Evolutionary conservation across 306 rosid genomes (phyloP), one percentile per base, ranked within the genome.

Genomic region (Gillenia trifoliata): DNA sequence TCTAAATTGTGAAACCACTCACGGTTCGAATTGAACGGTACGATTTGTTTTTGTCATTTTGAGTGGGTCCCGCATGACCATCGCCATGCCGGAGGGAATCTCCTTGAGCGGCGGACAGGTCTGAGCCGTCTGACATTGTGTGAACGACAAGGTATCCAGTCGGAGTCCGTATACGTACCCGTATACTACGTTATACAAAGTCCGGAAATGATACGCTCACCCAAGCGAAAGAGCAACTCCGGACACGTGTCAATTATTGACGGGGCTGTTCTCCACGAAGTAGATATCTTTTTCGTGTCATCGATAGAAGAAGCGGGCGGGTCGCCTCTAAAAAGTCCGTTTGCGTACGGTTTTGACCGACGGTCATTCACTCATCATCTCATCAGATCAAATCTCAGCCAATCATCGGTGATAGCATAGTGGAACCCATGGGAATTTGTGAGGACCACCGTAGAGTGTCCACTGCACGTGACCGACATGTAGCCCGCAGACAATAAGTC

Each of bases 111-210:
- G 67, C 70, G 38, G 73, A 70, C 68, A 75, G 57, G 20, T 66
- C 75, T 79, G 82, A 81, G 64, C 7, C 10, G 34, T 59, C 64
- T 2, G 34, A 26, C 82, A 8, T 78, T 70, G 86, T 82, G 88
- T 80, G 76, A 54, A 68, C 75, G 15, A 8, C 25, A 85, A 82
- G 90, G 90, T 8, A 73, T 77, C 65, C 78, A 13, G 34, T 62
- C 12, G 13, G 66, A 1, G 6, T 29, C 6, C 5, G 33, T 34
- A 57, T 38, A 16, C 10, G 60, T 30, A 40, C n/a, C 20, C 22
- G 33, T 62, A 41, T 20, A 73, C 70, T 8, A 29, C 4, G n/a
- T 6, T 29, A 7, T 29, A 54, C 15, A 22, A 54, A 3, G 26
- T 8, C 8, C 1, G 1, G 1, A 15, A 15, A 45, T 1, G 20